Evolutionary conservation across 2,329 filamentous ascomycete species (phyloP).

Genomic region (Aspergillus pseudotamarii): DNA sequence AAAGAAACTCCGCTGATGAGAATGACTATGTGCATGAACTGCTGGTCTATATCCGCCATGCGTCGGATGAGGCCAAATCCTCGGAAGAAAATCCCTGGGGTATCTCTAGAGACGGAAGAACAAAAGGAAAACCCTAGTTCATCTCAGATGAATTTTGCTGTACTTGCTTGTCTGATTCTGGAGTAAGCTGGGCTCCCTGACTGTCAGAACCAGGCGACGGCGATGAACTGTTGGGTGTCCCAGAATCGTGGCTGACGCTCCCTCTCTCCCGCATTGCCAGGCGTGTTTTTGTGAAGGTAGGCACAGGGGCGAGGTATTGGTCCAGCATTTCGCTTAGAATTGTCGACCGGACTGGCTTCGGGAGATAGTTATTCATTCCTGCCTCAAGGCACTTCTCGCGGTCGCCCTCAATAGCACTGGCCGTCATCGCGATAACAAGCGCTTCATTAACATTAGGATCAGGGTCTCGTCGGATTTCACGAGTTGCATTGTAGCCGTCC

Average conservation of each 20-base stretch:
- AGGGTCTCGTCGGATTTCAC: constrained; percentile 74
- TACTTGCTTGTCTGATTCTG: constrained; percentile 19
- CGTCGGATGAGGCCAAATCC: neutral
- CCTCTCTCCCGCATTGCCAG: constrained; percentile 34
- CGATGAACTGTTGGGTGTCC: constrained; percentile 25
- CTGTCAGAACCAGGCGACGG: constrained; percentile 23
- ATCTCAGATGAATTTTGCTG: neutral
- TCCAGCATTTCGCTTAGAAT: constrained; percentile 83
- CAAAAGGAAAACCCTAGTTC: constrained; percentile 1
- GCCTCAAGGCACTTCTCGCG: constrained; percentile 93
- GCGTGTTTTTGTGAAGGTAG: constrained; percentile 38
- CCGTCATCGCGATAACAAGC: constrained; percentile 97
- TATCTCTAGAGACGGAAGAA: constrained; percentile 6
- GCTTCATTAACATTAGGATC: constrained; percentile 77
- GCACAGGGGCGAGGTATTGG: constrained; percentile 60
- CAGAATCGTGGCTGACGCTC: constrained; percentile 30
- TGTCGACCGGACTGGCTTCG: constrained; percentile 89
- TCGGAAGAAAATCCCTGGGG: neutral
- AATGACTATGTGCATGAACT: constrained; percentile 5
- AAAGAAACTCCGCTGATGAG: constrained; percentile 3
- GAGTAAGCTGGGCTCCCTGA: constrained; percentile 17
- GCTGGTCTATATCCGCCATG: neutral
- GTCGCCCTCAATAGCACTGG: constrained; percentile 90
- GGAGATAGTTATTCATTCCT: constrained; percentile 97
- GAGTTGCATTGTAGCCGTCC: constrained; percentile 90